A percentile compares a stretch with the other conserved stretches of the same genome.
Evolutionary conservation across 257 asterid genomes (phyloP).

Genomic region (Solanum commersonii): DNA sequence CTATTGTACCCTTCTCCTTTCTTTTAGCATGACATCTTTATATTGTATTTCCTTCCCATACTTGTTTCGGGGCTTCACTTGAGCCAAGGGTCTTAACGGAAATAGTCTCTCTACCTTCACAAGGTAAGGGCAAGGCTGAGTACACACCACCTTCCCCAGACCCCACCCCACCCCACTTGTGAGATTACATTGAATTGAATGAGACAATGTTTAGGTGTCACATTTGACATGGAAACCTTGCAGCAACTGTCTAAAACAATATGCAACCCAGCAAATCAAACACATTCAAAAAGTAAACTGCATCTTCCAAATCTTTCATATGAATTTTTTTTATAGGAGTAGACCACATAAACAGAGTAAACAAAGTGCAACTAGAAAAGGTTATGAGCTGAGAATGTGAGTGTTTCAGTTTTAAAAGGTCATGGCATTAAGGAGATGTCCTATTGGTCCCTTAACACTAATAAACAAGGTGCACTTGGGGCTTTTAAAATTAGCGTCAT

Average conservation of each 20-base stretch:
- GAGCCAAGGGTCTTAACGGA: background rate
- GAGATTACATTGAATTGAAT: background rate
- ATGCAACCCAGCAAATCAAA: background rate
- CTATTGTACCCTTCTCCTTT: background rate
- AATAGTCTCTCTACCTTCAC: background rate
- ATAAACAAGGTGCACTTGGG: background rate
- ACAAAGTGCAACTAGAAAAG: background rate
- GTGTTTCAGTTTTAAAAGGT: background rate
- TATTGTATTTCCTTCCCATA: background rate
- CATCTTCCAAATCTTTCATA: background rate
- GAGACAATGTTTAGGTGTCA: background rate
- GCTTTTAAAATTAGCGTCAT: background rate
- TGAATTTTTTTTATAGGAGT: background rate
- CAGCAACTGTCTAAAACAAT: background rate
- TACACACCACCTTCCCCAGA: background rate
- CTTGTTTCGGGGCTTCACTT: background rate
- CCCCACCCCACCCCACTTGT: background rate
- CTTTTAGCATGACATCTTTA: background rate
- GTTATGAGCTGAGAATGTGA: background rate
- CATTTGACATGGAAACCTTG: background rate
- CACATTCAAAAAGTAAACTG: background rate
- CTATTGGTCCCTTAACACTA: background rate
- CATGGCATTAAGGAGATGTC: background rate
- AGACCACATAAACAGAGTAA: background rate
- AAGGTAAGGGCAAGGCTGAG: background rate